Base-by-base conservation (phyloP, 768 basidiomycete species). In the Tylopilus felleus region DNA sequence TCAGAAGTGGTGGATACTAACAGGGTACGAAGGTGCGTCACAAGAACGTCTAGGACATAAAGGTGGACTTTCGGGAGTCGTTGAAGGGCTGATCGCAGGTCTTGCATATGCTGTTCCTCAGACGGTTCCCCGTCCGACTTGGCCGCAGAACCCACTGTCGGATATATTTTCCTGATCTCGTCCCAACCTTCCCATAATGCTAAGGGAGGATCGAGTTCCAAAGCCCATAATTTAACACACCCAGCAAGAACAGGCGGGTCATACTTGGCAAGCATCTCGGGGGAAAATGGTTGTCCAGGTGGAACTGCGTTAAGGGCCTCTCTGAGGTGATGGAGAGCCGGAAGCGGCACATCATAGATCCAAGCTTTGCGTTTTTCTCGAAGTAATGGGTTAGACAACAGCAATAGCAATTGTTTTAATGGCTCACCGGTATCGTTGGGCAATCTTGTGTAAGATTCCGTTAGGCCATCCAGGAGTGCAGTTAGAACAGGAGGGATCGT, bases 261-360 rank as follows among this genome's bases (percentile, higher is more conserved):
- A 66, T 88, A 92, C 58, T 84, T 84, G 25, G 77, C 76, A 16
- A 90, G 73, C 58, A 89, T 81, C 21, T 85, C 76, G 12, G 71
- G 58, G 7, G 80, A 71, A 28, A 83, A 74, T 41, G 77, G 74
- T 28, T 76, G 69, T 55, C 73, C 64, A 51, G 70, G 67, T 8
- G 81, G 85, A n/a, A 89, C 71, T 10, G 79, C 82, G 66, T 97
- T 96, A 49, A 98, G 75, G 6, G 79, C 78, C 70, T 93, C 90
- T 52, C 95, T 85, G 28, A 98, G 83, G 54, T 88, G 87, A 62
- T 98, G 95, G 16, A 89, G 80, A 23, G 84, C 82, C 2, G 83
- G 76, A 7, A 98, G 78, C 1, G 94, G 93, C 4, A 91, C 89
- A 62, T 98, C 93, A 71, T 97, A 98, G 50, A 98, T 90, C 95